Conservation (phyloP, 2,329 filamentous ascomycete genomes). For the Nakataea oryzae region DNA sequence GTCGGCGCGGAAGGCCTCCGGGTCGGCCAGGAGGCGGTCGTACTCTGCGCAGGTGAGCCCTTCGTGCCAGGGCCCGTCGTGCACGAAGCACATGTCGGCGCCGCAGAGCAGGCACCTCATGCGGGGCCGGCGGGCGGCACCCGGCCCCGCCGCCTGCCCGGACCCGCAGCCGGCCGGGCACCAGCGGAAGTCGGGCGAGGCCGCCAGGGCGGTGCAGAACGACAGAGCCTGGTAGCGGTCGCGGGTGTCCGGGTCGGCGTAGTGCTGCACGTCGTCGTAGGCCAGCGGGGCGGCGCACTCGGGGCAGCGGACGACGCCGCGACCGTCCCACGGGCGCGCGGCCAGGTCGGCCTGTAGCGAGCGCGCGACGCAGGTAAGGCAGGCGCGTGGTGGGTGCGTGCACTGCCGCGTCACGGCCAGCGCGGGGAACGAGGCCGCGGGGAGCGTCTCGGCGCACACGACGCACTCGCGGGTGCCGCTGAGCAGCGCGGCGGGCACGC, state of each 20-base stretch:
- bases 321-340: slow-evolving; percentile 28
- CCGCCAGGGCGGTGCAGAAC: slow-evolving; percentile 29
- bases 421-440: slow-evolving; percentile 18
- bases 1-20: slow-evolving; percentile 24
- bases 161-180: slow-evolving; percentile 40
- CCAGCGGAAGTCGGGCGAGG: slow-evolving; percentile 37
- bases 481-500: slow-evolving; percentile 12
- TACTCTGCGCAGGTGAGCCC: slow-evolving; percentile 31
- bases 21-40: slow-evolving; percentile 24
- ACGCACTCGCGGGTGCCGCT: slow-evolving; percentile 19
- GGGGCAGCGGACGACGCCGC: slow-evolving; percentile 41
- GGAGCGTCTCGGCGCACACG: slow-evolving; percentile 24
- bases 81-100: slow-evolving; percentile 30
- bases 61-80: slow-evolving; percentile 30
- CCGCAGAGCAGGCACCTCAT: slow-evolving; percentile 28
- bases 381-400: slow-evolving; percentile 20
- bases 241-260: slow-evolving; percentile 32
- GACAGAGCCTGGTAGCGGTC: slow-evolving; percentile 32
- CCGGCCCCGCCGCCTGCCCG: slow-evolving; percentile 34
- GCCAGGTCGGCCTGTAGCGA: slow-evolving; percentile 23
- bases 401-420: slow-evolving; percentile 21
- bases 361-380: slow-evolving; percentile 21
- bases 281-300: slow-evolving; percentile 33
- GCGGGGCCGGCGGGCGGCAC: slow-evolving; percentile 27
- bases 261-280: slow-evolving; percentile 32